Base-by-base conservation (phyloP, 805 yeast species). In the Candida gorgasii region DNA sequence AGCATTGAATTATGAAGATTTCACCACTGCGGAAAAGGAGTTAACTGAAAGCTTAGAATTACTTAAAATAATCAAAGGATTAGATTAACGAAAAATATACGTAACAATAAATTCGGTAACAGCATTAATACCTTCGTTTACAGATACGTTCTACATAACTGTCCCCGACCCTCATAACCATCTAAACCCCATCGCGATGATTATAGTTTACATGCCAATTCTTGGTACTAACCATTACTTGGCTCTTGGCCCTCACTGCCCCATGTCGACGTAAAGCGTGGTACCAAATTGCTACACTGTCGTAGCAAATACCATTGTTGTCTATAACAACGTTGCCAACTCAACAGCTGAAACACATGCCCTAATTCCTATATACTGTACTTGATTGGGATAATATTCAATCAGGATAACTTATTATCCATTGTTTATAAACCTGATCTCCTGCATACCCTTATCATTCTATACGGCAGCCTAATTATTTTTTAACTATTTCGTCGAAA, bases 1-100 rank as follows among this genome's bases (percentile, higher is more conserved):
- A 43, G 93, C 95, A 0, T 68, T 86, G 56, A 84, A 84, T 55
- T 86, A 84, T 57, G 92, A 86, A 47, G 95, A 86, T 52, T 63
- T 78, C 26, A 72, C 59, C 2, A 86, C 92, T 0, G 92, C 92
- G 2, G 78, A 80, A 33, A 67, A 65, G 27, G 88, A 86, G 55
- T 61, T 86, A 36, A 59, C 63, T 13, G 57, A 67, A 18, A 89
- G 89, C 0, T 58, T 84, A 31, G 72, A 68, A 14, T 51, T 80
- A 27, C 53, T 78, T 16, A 36, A 39, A 17, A 20, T 42, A 13
- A 8, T 49, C 15, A 46, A 46, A 19, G 23, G 33, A n/a, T 27
- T 22, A 28, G 30, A 36, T 19, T 36, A 23, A 13, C 13, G 14
- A n/a, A n/a, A n/a, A n/a, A n/a, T n/a, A n/a, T n/a, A n/a, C n/a